These are phyloP conservation scores for Crithidia fasciculata DNA, from an alignment of 208 protist genomes.

Conservation along the genomic window DNA sequence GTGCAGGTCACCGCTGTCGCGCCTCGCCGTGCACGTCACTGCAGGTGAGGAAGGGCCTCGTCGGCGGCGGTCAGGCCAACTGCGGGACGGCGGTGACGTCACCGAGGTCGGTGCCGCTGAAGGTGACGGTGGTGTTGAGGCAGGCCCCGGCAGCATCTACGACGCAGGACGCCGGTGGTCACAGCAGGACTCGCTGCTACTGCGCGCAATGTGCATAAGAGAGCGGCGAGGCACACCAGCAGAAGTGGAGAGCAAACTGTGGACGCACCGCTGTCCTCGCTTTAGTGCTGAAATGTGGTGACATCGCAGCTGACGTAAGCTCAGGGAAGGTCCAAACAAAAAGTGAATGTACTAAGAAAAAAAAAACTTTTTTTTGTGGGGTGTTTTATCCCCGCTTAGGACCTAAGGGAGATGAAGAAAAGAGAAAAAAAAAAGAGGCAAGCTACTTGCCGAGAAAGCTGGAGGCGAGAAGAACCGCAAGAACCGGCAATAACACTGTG, in stretches of 20 bases:
- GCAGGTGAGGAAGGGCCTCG: slow-evolving; percentile 4
- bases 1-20: slow-evolving; percentile 20
- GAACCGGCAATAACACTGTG: no score
- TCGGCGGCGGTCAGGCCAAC: slow-evolving; percentile 17
- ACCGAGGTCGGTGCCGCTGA: slow-evolving; percentile 17
- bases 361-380: no score
- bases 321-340: no score
- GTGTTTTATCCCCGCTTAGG: no score
- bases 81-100: slow-evolving; percentile 5
- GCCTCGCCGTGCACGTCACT: neutral
- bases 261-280: slow-evolving; percentile 3
- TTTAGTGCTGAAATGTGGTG: no score
- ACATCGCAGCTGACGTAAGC: no score
- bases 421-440: no score
- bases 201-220: neutral
- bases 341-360: no score
- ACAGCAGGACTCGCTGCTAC: neutral
- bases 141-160: neutral
- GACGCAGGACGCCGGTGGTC: slow-evolving; percentile 6
- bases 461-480: no score
- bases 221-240: neutral
- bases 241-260: no score
- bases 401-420: no score
- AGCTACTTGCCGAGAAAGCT: no score
- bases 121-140: slow-evolving; percentile 12